phyloP scores from a whole-genome alignment of 768 basidiomycete genomes.

The Coprinopsis cinerea region DNA sequence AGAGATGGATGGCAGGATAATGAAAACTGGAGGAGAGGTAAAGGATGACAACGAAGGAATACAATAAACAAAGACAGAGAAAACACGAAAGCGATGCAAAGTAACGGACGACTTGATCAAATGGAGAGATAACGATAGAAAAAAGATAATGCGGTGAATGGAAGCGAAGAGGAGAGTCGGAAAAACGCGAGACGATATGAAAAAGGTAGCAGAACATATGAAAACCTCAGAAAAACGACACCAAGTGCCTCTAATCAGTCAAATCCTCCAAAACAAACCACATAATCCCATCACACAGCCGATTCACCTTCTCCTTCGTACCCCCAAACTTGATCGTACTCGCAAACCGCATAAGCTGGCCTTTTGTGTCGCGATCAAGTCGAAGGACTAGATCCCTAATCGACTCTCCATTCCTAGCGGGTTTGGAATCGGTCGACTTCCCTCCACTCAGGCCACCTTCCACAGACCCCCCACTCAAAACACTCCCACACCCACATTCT shows the following conservation, averaged over 20 bases:
- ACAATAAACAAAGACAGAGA: background rate
- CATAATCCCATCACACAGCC: slow-evolving; percentile 32
- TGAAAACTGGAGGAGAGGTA: no score
- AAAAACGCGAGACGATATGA: no score
- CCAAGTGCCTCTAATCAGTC: slow-evolving; percentile 5
- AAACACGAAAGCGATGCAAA: slow-evolving; percentile 5
- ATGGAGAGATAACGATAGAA: slow-evolving; percentile 2
- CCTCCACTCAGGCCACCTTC: background rate
- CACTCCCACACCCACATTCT: slow-evolving; percentile 13
- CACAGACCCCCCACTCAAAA: slow-evolving; percentile 12
- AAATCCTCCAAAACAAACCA: slow-evolving; percentile 31
- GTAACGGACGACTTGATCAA: no score
- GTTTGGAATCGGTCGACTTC: background rate
- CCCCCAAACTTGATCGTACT: slow-evolving; percentile 26
- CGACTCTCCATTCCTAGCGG: background rate
- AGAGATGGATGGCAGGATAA: no score
- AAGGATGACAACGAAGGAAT: background rate
- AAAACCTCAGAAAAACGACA: slow-evolving; percentile 4
- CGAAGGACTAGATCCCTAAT: slow-evolving; percentile 19
- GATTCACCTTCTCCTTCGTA: slow-evolving; percentile 33
- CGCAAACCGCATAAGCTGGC: slow-evolving; percentile 24
- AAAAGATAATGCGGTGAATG: slow-evolving; percentile 5
- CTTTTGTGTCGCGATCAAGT: slow-evolving; percentile 19
- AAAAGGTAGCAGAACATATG: no score
- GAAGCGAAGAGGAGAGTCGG: no score